Conservation (phyloP, 2,329 filamentous ascomycete species). For the Huntiella savannae region DNA sequence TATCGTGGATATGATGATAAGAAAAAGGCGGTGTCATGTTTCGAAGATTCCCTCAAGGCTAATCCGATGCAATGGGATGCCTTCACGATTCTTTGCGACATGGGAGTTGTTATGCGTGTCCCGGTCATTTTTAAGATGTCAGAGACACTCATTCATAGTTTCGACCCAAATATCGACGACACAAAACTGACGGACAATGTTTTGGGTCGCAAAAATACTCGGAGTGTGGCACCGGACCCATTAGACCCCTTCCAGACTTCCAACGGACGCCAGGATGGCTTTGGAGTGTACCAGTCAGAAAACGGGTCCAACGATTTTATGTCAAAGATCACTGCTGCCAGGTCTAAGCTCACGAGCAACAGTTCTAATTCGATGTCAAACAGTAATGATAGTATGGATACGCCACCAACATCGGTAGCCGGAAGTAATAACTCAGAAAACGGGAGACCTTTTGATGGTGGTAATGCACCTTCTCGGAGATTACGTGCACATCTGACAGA, state of each 20-base stretch:
- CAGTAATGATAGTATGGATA: constrained; percentile 41
- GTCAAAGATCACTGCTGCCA: constrained; percentile 34
- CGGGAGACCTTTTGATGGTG: constrained; percentile 21
- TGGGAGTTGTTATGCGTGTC: constrained; percentile 61
- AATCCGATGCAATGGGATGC: constrained; percentile 99
- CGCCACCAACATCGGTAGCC: constrained; percentile 24
- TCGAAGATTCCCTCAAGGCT: constrained; percentile 69
- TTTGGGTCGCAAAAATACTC: constrained; percentile 10
- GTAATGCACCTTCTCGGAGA: constrained; percentile 33
- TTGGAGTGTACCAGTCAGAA: constrained; percentile 11
- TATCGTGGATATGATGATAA: constrained; percentile 68
- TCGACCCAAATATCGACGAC: constrained; percentile 19
- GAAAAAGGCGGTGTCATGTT: constrained; percentile 67
- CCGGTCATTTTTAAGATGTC: constrained; percentile 72
- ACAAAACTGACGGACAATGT: constrained; percentile 7
- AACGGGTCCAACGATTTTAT: constrained; percentile 26
- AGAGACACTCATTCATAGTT: constrained; percentile 29
- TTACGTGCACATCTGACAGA: constrained; percentile 23
- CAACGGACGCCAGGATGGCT: constrained; percentile 4
- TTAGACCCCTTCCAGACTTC: constrained; percentile 32
- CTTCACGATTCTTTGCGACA: constrained; percentile 73
- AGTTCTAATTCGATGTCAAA: constrained; percentile 18
- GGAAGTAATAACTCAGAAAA: constrained; percentile 6
- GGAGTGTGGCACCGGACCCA: constrained; percentile 8
- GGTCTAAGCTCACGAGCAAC: constrained; percentile 21